Percentiles rank a stretch among this genome's conserved stretches.
phyloP scores from a whole-genome alignment of 441 rosid species.

The Corymbia citriodora region DNA sequence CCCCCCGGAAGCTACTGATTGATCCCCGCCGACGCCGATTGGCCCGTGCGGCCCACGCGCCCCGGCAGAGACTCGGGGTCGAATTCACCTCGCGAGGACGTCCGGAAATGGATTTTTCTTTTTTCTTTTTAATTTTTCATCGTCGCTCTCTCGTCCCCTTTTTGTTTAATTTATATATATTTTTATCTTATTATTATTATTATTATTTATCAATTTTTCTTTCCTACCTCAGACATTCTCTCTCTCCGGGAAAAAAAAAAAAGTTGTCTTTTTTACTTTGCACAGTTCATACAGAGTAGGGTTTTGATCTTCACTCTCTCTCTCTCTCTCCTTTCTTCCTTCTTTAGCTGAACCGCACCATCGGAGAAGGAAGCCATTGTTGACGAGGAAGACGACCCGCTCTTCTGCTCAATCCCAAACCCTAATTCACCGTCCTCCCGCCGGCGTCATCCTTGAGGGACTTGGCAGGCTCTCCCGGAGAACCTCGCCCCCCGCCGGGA shows the following conservation, averaged over 20 bases:
- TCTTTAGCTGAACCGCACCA: slow-evolving; percentile 17
- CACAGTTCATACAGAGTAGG: slow-evolving; percentile 36
- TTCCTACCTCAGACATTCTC: neutral
- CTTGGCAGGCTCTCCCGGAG: neutral
- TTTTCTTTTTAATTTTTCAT: neutral
- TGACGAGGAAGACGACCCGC: slow-evolving; percentile 16
- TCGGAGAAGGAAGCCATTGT: slow-evolving; percentile 21
- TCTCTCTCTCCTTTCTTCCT: slow-evolving; percentile 30
- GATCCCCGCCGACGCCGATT: neutral
- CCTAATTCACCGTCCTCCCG: slow-evolving; percentile 3
- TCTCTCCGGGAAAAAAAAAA: neutral
- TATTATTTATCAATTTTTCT: neutral
- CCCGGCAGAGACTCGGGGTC: neutral
- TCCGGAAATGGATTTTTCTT: neutral
- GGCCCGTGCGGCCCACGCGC: neutral
- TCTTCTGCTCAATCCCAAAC: slow-evolving; percentile 4
- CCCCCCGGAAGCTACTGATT: neutral
- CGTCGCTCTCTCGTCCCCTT: neutral
- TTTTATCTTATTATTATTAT: neutral
- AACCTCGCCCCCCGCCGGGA: neutral
- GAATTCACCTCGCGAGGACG: neutral
- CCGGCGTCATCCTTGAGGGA: neutral
- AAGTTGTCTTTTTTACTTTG: slow-evolving; percentile 6
- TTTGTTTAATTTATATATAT: neutral
- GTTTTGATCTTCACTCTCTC: slow-evolving; percentile 53